Evolutionary conservation across 1,284 basidiomycete genomes (phyloP), one percentile per base, ranked within the genome.

Genomic region (Irpex sp.): DNA sequence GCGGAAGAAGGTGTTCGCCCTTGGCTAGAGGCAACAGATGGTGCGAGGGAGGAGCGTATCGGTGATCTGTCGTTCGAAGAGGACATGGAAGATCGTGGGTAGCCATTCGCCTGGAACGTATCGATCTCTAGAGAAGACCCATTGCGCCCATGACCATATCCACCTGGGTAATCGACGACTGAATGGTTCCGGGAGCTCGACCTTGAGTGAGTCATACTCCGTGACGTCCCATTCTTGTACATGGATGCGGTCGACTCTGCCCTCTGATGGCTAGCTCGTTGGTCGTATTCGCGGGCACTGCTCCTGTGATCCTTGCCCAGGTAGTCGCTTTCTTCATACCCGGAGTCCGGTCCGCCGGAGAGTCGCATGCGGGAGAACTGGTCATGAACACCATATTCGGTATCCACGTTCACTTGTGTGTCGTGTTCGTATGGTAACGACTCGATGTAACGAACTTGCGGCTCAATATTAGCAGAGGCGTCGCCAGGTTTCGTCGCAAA

Each of bases 401-500:
- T 68, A n/a, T 72, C 69, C 21, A 62, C 68, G 56, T 70, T 69
- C 21, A 71, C 69, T 3, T 73, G 75, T 1, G 66, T 72, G 4
- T 73, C 72, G 60, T 68, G 71, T 49, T 76, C 76, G 60, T 81
- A 80, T 19, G 62, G 61, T n/a, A 90, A 71, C 4, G 81, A 80
- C 34, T 84, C 81, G 60, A 90, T 81, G 72, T 85, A 85, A 65
- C 79, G 79, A 58, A 75, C 78, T 34, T 83, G 81, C 9, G 90
- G 80, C 5, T 86, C 85, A 17, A 86, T 79, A 61, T 88, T 85
- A 55, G 85, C 85, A 68, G 87, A 87, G 3, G 92, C 87, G 73
- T 99, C 97, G 6, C 97, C 97, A 0, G 93, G 88, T 72, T 94
- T 92, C 21, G 92, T 82, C 6, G 93, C 84, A 63, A 98, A 85